Percentiles rank a stretch among this genome's conserved stretches.
phyloP scores from a whole-genome alignment of 2,329 filamentous ascomycete genomes.

The Emmonsiellopsis sp. region DNA sequence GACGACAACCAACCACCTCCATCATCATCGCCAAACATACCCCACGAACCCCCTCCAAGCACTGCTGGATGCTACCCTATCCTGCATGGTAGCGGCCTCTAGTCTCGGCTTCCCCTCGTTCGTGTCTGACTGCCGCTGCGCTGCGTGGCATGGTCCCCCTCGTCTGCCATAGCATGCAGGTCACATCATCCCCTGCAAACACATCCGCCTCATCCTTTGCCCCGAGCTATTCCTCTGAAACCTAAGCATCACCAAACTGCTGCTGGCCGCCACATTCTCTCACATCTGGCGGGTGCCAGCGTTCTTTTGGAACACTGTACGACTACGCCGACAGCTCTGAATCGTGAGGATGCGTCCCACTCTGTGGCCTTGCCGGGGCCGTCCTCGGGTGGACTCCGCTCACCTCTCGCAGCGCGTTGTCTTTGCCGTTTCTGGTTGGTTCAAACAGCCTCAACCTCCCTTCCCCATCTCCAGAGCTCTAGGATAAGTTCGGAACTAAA shows the following conservation, averaged over 20 bases:
- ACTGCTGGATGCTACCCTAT: not conserved
- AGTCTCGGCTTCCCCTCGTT: slow-evolving; percentile 1
- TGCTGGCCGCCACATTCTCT: not conserved
- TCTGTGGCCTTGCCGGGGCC: slow-evolving; percentile 6
- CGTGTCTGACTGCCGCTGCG: not conserved
- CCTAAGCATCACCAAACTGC: not conserved
- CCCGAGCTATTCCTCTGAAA: not conserved
- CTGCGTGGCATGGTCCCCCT: not conserved
- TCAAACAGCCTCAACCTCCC: not conserved
- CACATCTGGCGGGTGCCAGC: slow-evolving; percentile 2
- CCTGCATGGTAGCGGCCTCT: not conserved
- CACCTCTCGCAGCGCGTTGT: slow-evolving; percentile 5
- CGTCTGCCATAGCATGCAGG: not conserved
- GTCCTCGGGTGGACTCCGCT: slow-evolving; percentile 1
- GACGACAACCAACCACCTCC: too few relatives aligned
- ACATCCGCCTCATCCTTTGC: not conserved
- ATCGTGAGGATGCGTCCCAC: slow-evolving; percentile 7
- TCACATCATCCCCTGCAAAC: not conserved
- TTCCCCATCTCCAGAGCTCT: not conserved
- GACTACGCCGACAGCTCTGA: not conserved
- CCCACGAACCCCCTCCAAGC: too few relatives aligned
- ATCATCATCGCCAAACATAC: too few relatives aligned
- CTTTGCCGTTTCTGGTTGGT: slow-evolving; percentile 8
- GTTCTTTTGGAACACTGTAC: not conserved
- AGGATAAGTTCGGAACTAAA: not conserved